Conservation (phyloP, 257 asterid genomes). For the Scutellaria barbata region DNA sequence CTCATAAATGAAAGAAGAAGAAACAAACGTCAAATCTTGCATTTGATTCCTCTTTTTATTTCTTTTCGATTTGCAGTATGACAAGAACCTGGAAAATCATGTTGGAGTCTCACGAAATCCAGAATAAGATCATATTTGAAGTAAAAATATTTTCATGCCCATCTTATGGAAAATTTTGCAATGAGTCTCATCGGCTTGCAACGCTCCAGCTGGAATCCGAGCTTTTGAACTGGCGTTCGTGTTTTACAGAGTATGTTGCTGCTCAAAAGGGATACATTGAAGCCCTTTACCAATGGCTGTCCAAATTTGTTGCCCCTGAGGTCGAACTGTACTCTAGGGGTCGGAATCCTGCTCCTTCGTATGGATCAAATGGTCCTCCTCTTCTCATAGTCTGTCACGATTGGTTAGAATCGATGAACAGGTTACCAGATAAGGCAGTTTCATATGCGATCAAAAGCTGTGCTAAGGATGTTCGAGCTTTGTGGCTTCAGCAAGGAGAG, state of each 20-base stretch:
- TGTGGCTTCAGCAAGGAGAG: constrained; percentile 88
- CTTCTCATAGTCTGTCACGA: constrained; percentile 66
- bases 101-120: constrained; percentile 88
- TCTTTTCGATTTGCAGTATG: constrained; percentile 59
- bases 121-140: constrained; percentile 78
- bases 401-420: constrained; percentile 68
- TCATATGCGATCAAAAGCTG: constrained; percentile 68
- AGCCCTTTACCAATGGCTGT: constrained; percentile 79
- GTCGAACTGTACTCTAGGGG: constrained; percentile 45
- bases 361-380: constrained; percentile 36
- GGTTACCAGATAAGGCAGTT: constrained; percentile 68
- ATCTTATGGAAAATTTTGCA: constrained; percentile 79
- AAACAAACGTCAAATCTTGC: not conserved
- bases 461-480: constrained; percentile 71
- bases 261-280: constrained; percentile 69
- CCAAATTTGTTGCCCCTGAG: constrained; percentile 53
- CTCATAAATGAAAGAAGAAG: not conserved
- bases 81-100: constrained; percentile 73
- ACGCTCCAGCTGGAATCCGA: constrained; percentile 84
- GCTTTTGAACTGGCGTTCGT: constrained; percentile 77
- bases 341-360: constrained; percentile 17
- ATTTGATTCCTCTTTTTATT: constrained; percentile 11
- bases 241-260: constrained; percentile 65
- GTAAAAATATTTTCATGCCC: constrained; percentile 77
- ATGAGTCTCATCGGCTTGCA: constrained; percentile 78